These are phyloP conservation scores for Polytrichum formosum DNA, from an alignment of 225 moss, liverwort and hornwort species.

Conservation along the genomic window DNA sequence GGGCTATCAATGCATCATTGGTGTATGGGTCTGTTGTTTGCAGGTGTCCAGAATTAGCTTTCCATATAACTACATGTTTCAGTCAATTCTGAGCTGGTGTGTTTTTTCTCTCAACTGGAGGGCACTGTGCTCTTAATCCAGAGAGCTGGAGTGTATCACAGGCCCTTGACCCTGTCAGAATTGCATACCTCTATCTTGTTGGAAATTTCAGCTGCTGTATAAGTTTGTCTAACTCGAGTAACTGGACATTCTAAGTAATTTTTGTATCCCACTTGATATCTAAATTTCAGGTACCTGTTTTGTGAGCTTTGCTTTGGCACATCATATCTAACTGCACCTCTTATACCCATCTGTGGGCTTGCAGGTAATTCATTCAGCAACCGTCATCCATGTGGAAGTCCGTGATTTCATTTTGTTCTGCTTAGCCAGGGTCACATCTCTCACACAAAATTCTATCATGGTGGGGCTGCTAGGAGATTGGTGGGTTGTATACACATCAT, in stretches of 20 bases:
- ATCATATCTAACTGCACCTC: too few species aligned
- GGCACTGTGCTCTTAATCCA: too few species aligned
- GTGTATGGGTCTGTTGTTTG: constrained; percentile 10
- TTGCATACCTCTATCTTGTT: too few species aligned
- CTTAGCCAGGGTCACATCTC: constrained; percentile 68
- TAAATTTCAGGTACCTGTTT: constrained; percentile 1
- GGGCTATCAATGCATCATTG: too few species aligned
- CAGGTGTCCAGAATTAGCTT: background rate
- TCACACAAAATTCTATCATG: constrained; percentile 61
- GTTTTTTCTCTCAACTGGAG: too few species aligned
- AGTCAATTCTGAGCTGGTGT: background rate
- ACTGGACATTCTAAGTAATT: too few species aligned
- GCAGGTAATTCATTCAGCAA: constrained; percentile 42
- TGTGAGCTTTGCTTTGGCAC: background rate
- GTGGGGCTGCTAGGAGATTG: constrained; percentile 80
- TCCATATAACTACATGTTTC: background rate
- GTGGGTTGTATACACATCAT: constrained; percentile 82
- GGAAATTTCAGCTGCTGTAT: too few species aligned
- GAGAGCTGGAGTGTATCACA: too few species aligned
- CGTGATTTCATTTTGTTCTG: constrained; percentile 80
- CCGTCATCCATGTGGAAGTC: constrained; percentile 85
- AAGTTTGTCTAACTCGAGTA: too few species aligned
- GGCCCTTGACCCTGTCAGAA: too few species aligned
- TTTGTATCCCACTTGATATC: background rate
- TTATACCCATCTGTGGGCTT: background rate